phyloP scores from a whole-genome alignment of 805 yeast genomes.

The Scheffersomyces spartinae region DNA sequence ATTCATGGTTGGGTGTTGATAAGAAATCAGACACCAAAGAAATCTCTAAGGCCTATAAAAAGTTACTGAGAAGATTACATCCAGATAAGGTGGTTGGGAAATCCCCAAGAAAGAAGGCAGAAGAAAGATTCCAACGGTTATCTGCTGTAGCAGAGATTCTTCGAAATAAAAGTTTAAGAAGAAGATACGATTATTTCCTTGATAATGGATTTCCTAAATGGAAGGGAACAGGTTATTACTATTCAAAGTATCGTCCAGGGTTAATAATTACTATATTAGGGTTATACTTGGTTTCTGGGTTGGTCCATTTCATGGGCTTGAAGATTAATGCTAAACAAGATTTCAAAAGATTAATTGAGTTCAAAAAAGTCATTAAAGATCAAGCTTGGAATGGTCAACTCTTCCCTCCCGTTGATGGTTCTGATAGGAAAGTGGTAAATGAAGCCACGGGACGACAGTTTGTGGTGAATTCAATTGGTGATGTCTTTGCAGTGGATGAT shows the following conservation, averaged over 20 bases:
- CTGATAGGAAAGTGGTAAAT: slow-evolving; percentile 30
- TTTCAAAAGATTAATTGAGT: slow-evolving; percentile 38
- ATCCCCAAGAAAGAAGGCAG: slow-evolving; percentile 38
- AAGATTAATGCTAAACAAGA: slow-evolving; percentile 46
- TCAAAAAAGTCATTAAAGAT: slow-evolving; percentile 39
- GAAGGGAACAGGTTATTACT: slow-evolving; percentile 55
- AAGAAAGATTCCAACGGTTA: slow-evolving; percentile 65
- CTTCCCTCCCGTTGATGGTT: slow-evolving; percentile 40
- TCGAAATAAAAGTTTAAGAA: slow-evolving; percentile 39
- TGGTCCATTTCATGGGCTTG: slow-evolving; percentile 47
- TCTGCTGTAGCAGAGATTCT: slow-evolving; percentile 68
- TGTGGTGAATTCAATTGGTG: slow-evolving; percentile 44
- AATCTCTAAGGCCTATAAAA: slow-evolving; percentile 57
- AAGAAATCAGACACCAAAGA: slow-evolving; percentile 37
- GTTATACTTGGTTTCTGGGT: slow-evolving; percentile 38
- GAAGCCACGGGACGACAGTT: slow-evolving; percentile 39
- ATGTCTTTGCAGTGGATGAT: slow-evolving; percentile 40
- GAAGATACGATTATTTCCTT: slow-evolving; percentile 76
- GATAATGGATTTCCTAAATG: slow-evolving; percentile 79
- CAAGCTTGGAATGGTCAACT: slow-evolving; percentile 46
- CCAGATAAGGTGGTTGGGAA: slow-evolving; percentile 63
- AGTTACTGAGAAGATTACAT: slow-evolving; percentile 59
- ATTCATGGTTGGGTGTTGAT: slow-evolving; percentile 42
- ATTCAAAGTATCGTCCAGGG: slow-evolving; percentile 62
- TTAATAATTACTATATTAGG: slow-evolving; percentile 37